Conservation (phyloP, 805 yeast species). For the Kodamaea neixiangensis region DNA sequence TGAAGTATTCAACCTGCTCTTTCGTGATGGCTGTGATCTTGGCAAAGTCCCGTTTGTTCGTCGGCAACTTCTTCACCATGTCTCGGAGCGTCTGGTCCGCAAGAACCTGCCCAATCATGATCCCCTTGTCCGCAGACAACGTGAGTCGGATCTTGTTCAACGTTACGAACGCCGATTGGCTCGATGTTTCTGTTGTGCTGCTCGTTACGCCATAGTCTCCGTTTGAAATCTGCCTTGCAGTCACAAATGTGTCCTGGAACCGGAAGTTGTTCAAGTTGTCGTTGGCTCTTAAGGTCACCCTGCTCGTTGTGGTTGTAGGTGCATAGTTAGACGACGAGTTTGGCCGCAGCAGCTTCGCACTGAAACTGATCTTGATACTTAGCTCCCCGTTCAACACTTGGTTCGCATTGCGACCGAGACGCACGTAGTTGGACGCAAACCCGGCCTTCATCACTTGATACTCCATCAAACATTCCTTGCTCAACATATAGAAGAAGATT, state of each 20-base stretch:
- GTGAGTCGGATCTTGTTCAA: conserved; percentile 44
- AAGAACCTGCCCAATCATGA: conserved; percentile 23
- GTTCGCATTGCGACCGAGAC: conserved; percentile 57
- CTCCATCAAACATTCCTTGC: conserved; percentile 67
- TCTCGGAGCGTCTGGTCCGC: conserved; percentile 46
- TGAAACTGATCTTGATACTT: conserved; percentile 55
- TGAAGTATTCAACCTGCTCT: conserved; percentile 34
- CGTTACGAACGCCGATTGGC: conserved; percentile 16
- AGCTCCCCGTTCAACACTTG: conserved; percentile 46
- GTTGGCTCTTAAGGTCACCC: conserved; percentile 4
- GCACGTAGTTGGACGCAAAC: conserved; percentile 75
- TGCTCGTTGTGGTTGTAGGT: neutral
- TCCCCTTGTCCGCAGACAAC: conserved; percentile 43
- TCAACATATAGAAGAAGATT: conserved; percentile 74
- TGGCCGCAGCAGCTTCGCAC: conserved; percentile 21
- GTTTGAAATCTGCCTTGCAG: conserved; percentile 22
- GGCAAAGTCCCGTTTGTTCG: conserved; percentile 47
- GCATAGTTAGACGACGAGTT: neutral
- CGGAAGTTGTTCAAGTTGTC: conserved; percentile 18
- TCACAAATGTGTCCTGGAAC: conserved; percentile 27
- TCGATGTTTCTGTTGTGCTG: neutral
- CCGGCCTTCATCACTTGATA: conserved; percentile 76
- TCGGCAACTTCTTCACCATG: conserved; percentile 58
- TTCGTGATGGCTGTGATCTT: conserved; percentile 37
- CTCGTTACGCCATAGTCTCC: conserved; percentile 12